Percentiles rank a stretch among this genome's conserved stretches.
Evolutionary conservation across 2,329 filamentous ascomycete genomes (phyloP).

Genomic region (Huntiella decipiens): DNA sequence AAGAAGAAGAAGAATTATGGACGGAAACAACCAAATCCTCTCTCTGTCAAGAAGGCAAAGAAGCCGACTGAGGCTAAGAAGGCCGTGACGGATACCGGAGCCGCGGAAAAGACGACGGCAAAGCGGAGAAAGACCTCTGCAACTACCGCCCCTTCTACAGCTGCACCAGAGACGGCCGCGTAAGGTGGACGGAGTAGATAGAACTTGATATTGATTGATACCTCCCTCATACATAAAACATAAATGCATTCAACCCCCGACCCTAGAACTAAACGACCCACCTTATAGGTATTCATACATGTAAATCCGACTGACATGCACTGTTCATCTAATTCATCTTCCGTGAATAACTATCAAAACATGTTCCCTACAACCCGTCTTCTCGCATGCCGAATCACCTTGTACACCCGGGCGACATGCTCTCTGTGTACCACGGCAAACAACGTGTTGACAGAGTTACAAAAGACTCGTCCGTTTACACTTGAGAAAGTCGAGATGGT

Average conservation of each 20-base stretch:
- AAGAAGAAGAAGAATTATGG: constrained; percentile 41
- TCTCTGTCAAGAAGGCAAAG: constrained; percentile 43
- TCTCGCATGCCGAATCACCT: constrained; percentile 45
- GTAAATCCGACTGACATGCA: not conserved
- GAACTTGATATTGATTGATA: not conserved
- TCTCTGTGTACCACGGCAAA: constrained; percentile 52
- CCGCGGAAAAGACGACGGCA: constrained; percentile 13
- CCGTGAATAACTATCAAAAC: not conserved
- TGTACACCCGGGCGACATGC: constrained; percentile 57
- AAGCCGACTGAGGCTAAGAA: constrained; percentile 15
- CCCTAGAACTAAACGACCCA: no score
- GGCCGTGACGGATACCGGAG: not conserved
- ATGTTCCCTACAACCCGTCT: constrained; percentile 35
- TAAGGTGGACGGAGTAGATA: not conserved
- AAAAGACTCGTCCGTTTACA: constrained; percentile 37
- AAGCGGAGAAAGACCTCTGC: constrained; percentile 10
- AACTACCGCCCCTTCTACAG: not conserved
- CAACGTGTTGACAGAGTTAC: constrained; percentile 35
- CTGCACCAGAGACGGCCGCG: no score
- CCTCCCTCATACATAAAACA: not conserved
- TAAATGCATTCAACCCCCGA: not conserved
- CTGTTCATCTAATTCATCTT: not conserved
- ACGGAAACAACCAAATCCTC: constrained; percentile 50
- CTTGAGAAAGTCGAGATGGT: constrained; percentile 55
- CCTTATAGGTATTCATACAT: not conserved